phyloP scores from a whole-genome alignment of 257 asterid species.

The Solanum tarapatanum region DNA sequence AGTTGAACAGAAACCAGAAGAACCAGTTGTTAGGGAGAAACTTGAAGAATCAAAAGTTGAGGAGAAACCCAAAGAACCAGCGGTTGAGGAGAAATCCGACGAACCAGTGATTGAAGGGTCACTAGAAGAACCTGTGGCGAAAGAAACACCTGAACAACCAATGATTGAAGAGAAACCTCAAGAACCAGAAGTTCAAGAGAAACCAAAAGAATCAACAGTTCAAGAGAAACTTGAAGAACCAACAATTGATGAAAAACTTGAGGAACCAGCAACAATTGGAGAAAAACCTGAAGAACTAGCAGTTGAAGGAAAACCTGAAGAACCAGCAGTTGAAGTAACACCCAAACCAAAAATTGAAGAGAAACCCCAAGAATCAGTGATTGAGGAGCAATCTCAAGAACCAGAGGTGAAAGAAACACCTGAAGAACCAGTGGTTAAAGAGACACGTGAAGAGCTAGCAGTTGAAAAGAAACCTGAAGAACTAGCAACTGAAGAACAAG shows the following conservation, averaged over 20 bases:
- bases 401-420: background rate
- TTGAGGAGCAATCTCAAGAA: background rate
- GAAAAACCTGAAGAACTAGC: background rate
- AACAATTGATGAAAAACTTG: background rate
- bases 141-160: background rate
- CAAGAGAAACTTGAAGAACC: background rate
- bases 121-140: background rate
- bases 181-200: background rate
- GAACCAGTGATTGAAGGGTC: background rate
- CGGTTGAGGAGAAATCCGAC: background rate
- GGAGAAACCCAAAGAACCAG: background rate
- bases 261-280: background rate
- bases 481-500: background rate
- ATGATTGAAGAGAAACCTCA: background rate
- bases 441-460: background rate
- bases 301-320: background rate
- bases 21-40: background rate
- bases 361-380: background rate
- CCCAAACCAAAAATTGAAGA: background rate
- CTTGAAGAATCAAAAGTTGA: background rate
- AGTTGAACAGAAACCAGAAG: background rate
- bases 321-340: background rate
- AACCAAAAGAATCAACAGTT: background rate
- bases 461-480: background rate
- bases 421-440: background rate